Evolutionary conservation across 257 asterid genomes (phyloP).

Genomic region (Cinchona pubescens): DNA sequence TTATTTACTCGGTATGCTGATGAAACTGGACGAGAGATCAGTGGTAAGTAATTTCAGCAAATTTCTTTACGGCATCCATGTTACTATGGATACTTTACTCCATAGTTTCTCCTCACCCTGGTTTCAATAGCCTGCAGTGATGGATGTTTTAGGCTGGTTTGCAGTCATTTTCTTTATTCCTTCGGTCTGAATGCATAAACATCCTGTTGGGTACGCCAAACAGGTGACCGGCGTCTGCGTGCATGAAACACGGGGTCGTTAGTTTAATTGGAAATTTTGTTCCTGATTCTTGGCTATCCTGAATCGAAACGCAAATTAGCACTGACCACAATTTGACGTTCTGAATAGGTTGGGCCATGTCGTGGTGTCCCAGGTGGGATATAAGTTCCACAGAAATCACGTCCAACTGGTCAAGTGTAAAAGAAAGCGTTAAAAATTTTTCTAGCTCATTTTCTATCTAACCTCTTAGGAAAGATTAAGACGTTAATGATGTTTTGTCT

Average conservation of each 20-base stretch:
- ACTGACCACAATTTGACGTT: not conserved
- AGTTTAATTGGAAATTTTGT: not conserved
- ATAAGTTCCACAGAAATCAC: no score
- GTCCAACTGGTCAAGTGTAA: no score
- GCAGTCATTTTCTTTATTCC: not conserved
- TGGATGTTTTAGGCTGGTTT: not conserved
- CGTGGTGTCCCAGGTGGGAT: no score
- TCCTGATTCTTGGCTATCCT: not conserved
- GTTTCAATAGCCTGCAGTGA: not conserved
- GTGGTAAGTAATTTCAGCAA: not conserved
- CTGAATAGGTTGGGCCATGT: no score
- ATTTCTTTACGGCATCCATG: not conserved
- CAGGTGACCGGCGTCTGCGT: not conserved
- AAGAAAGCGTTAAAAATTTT: no score
- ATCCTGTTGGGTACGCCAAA: no score
- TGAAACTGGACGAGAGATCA: no score
- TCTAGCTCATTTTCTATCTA: no score
- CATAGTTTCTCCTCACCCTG: not conserved
- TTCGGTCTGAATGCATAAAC: no score
- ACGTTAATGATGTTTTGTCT: no score
- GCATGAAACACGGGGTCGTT: not conserved
- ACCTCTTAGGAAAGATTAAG: no score
- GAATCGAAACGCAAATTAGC: no score
- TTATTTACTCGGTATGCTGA: not conserved
- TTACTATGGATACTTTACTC: not conserved